These are phyloP conservation scores for Rhynchosporium graminicola DNA, from an alignment of 2,329 filamentous ascomycete genomes.

Conservation along the genomic window DNA sequence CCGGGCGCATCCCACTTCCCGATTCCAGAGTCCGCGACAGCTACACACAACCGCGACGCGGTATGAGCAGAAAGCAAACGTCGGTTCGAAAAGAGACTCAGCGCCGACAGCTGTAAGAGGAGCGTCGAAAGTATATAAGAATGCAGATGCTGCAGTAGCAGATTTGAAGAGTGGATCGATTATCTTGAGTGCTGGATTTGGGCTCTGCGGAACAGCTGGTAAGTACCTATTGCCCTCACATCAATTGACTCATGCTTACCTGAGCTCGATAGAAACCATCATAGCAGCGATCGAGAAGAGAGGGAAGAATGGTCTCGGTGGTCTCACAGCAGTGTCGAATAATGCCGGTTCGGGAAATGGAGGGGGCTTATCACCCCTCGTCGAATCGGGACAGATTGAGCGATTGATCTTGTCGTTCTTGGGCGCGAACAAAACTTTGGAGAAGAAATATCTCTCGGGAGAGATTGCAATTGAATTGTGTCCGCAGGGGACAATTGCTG, in stretches of 20 bases:
- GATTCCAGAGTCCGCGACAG: conserved; percentile 18
- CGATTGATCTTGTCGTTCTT: conserved; percentile 75
- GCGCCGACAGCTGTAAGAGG: conserved; percentile 32
- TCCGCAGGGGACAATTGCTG: conserved; percentile 73
- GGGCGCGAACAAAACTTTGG: conserved; percentile 74
- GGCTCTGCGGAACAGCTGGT: conserved; percentile 76
- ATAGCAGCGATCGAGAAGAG: conserved; percentile 66
- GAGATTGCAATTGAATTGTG: conserved; percentile 74
- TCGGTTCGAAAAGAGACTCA: conserved; percentile 29
- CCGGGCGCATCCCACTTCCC: conserved; percentile 17
- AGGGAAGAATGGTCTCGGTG: conserved; percentile 54
- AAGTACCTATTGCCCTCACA: conserved; percentile 21
- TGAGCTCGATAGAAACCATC: conserved; percentile 59
- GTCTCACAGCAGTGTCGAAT: conserved; percentile 76
- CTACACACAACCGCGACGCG: conserved; percentile 26
- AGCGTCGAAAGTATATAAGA: conserved; percentile 34
- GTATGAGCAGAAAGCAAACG: conserved; percentile 32
- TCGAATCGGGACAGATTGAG: conserved; percentile 68
- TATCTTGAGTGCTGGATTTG: conserved; percentile 76
- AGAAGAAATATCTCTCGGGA: conserved; percentile 74
- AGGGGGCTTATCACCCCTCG: conserved; percentile 68
- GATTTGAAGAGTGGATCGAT: conserved; percentile 59
- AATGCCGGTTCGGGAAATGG: conserved; percentile 73
- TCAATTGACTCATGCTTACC: background rate
- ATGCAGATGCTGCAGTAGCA: conserved; percentile 35